Evolutionary conservation across 306 rosid genomes (phyloP), one percentile per base, ranked within the genome.

Genomic region (Mimosa bimucronata): DNA sequence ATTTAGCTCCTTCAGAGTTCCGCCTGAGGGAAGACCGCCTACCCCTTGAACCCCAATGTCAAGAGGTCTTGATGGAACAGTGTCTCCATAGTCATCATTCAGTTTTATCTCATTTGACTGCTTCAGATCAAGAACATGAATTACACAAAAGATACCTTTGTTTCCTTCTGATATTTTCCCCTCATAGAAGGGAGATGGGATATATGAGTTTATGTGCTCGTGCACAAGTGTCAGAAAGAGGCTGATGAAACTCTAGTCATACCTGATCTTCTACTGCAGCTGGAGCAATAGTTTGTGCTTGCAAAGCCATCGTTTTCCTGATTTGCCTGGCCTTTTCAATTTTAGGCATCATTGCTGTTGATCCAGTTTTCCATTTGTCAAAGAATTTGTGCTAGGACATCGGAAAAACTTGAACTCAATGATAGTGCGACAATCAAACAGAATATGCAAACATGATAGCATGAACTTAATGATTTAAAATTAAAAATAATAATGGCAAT

Each of bases 331-430:
- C 94, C 90, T 90, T 91, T 69, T 93, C 97, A 78, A 93, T 88
- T 88, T 89, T 95, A 44, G 98, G 84, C 86, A 86, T 64, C 94
- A 95, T 85, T 65, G 93, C 93, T 15, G 92, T 85, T 31, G 99
- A 86, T 73, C 96, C 97, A 73, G 70, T 75, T 88, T 94, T 93
- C 89, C 94, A 91, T 87, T 95, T 95, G 57, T 95, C 99, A 42
- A 91, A 91, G 84, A 95, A 93, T 89, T 95, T 95, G 86, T 95
- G 99, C 99, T 95, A 79, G 14, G 57, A 81, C 65, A 77, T 44
- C 79, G 85, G 75, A 68, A 68, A 10, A 83, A 69, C 76, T 73
- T 65, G 42, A 26, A 81, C 55, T 84, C 82, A 80, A 66, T 78
- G 72, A 71, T 78, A 60, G 75, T 79, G 75, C 65, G 78, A 61